These are phyloP conservation scores for Neofusicoccum parvum DNA, from an alignment of 2,329 filamentous ascomycete species.

Conservation along the genomic window DNA sequence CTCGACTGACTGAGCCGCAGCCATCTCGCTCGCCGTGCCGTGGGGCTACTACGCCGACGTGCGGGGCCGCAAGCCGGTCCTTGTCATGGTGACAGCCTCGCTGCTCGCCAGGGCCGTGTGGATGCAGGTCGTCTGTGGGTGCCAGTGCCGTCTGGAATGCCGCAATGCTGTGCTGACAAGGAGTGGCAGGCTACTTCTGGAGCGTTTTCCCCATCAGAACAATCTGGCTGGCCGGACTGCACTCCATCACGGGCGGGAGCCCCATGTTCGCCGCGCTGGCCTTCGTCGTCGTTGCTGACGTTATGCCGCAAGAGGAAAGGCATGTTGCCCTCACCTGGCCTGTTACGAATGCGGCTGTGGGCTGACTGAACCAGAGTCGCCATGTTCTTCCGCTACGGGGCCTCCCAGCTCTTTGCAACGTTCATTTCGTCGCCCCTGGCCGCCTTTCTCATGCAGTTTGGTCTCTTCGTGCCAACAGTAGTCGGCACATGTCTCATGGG, in stretches of 20 bases:
- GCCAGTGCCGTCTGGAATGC: too few species aligned
- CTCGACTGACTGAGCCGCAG: slow-evolving; percentile 7
- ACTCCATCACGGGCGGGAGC: slow-evolving; percentile 32
- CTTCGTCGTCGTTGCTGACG: slow-evolving; percentile 35
- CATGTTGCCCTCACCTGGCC: background rate
- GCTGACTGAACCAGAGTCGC: slow-evolving; percentile 26
- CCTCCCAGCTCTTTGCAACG: slow-evolving; percentile 29
- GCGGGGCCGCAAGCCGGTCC: slow-evolving; percentile 36
- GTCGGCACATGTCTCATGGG: slow-evolving; percentile 25
- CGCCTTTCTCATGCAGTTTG: slow-evolving; percentile 37
- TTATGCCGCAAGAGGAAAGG: slow-evolving; percentile 29
- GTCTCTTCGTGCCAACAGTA: slow-evolving; percentile 36
- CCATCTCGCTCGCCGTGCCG: slow-evolving; percentile 35
- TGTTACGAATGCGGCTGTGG: background rate
- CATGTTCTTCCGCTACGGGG: slow-evolving; percentile 34
- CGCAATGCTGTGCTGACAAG: background rate
- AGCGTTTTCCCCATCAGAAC: slow-evolving; percentile 34
- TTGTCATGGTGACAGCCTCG: slow-evolving; percentile 31
- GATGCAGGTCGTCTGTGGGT: slow-evolving; percentile 34
- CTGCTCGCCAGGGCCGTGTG: slow-evolving; percentile 29
- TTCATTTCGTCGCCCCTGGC: slow-evolving; percentile 36
- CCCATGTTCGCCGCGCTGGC: slow-evolving; percentile 31
- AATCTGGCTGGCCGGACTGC: slow-evolving; percentile 33
- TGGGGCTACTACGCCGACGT: slow-evolving; percentile 39
- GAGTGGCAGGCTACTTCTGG: slow-evolving; percentile 34